Base-by-base conservation (phyloP, 768 basidiomycete species). In the Omphalotus guepiniiformis region DNA sequence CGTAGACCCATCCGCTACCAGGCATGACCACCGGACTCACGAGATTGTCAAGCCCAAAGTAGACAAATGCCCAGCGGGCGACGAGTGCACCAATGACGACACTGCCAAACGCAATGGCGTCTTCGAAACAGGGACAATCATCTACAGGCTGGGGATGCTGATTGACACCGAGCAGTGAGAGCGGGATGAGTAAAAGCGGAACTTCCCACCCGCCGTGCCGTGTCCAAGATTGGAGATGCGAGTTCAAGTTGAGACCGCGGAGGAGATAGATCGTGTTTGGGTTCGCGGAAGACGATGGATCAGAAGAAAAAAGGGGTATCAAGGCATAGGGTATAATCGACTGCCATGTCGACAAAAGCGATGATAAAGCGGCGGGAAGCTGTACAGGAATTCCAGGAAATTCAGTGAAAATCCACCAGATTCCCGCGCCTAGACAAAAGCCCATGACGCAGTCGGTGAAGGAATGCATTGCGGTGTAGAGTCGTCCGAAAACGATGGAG, bases 81-180 rank as follows among this genome's bases (percentile, higher is more conserved):
- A 93, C 60, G 19, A 79, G 67, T 16, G 74, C 69, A n/a, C 95
- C 95, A 28, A 87, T 70, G 15, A 89, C 73, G 34, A 93, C 93
- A 21, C 88, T 84, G n/a, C 88, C 68, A 53, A 93, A 86, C 0
- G 95, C 93, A 42, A 97, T 94, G 3, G 94, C 91, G 58, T 98
- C 95, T 60, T 96, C 95, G 64, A 96, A 99, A 65, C 95, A 97
- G 2, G 95, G 95, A 55, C 95, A 97, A 57, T 95, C 92, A 48
- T 98, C 94, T 7, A 95, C 88, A 0, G 95, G 95, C 55, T 94
- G 87, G 0, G 94, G 93, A 58, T 94, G 92, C 51, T 88, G 82
- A 58, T 93, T 85, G n/a, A 94, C 84, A 16, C 87, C 67, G 4
- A 88, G 68, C 12, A 92, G 67, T 48, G 78, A 81, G n/a, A 87